Conservation (phyloP, 208 protist species). For the Leishmania martiniquensis region DNA sequence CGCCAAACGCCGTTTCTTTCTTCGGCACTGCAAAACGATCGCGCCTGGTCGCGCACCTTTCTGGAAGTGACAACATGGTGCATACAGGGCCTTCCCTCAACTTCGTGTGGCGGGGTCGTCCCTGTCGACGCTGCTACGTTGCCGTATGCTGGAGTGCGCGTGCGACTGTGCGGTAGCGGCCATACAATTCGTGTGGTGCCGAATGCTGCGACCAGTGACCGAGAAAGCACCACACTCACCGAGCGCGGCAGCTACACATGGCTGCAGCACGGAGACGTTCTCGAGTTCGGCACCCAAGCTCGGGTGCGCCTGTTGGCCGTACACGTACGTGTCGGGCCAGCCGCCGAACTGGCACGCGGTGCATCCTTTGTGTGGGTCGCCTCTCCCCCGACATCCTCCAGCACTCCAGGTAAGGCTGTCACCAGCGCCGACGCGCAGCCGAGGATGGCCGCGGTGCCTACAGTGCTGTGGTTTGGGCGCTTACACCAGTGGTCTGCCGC, state of each 20-base stretch:
- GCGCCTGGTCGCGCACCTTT: conserved; percentile 23
- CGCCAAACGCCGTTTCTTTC: conserved; percentile 23
- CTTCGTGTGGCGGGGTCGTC: neutral
- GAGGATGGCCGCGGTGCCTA: conserved; percentile 2
- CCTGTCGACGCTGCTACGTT: conserved; percentile 17
- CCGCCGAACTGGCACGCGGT: neutral
- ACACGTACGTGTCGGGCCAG: conserved; percentile 6
- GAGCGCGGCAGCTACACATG: conserved; percentile 12
- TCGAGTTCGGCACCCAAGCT: conserved; percentile 18
- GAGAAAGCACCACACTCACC: neutral
- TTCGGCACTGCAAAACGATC: conserved; percentile 16
- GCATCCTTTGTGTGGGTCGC: conserved; percentile 31
- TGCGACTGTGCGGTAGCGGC: conserved; percentile 23
- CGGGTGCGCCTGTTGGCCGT: conserved; percentile 20
- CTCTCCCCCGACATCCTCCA: neutral
- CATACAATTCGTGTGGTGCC: neutral
- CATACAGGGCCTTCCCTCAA: conserved; percentile 24
- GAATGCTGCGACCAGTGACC: neutral
- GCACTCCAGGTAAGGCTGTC: neutral
- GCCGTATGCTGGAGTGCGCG: conserved; percentile 25
- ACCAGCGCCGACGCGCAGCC: neutral
- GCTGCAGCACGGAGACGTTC: conserved; percentile 34
- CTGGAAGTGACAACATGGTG: conserved; percentile 37
- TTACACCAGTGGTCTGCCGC: conserved; percentile 14
- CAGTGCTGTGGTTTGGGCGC: conserved; percentile 12